Percentiles rank a stretch among this genome's conserved stretches.
These are phyloP conservation scores for Emmonsiellopsis sp. DNA, from an alignment of 2,329 filamentous ascomycete genomes.

Conservation along the genomic window DNA sequence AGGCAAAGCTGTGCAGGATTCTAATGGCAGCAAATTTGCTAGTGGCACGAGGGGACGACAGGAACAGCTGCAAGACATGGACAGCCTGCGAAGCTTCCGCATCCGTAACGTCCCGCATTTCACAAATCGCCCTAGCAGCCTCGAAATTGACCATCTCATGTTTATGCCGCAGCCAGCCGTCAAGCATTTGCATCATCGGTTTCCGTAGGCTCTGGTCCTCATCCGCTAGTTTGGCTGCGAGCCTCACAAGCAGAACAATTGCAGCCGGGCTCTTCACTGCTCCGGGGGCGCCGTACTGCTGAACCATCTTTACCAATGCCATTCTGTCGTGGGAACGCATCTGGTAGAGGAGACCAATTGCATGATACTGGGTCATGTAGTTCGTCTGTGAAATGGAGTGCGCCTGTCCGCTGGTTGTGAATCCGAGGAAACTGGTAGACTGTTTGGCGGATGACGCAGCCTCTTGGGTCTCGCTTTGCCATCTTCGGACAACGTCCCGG, in stretches of 20 bases:
- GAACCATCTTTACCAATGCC: slow-evolving; percentile 99
- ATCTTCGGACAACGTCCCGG: slow-evolving; percentile 87
- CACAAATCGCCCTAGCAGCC: slow-evolving; percentile 94
- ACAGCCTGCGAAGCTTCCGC: slow-evolving; percentile 86
- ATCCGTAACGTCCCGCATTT: slow-evolving; percentile 87
- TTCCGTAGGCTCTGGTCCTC: slow-evolving; percentile 82
- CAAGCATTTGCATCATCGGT: slow-evolving; percentile 94
- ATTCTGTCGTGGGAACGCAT: slow-evolving; percentile 97
- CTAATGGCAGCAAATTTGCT: slow-evolving; percentile 96
- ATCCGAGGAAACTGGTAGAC: slow-evolving; percentile 82
- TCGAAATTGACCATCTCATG: slow-evolving; percentile 99
- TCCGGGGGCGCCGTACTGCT: slow-evolving; percentile 87
- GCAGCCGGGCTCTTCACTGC: slow-evolving; percentile 93
- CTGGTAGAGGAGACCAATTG: slow-evolving; percentile 92
- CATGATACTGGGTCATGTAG: slow-evolving; percentile 97
- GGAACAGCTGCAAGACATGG: slow-evolving; percentile 90
- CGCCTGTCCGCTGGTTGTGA: slow-evolving; percentile 70
- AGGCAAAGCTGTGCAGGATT: slow-evolving; percentile 91
- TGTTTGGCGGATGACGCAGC: slow-evolving; percentile 86
- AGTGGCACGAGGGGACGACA: slow-evolving; percentile 88
- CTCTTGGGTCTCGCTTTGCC: slow-evolving; percentile 98
- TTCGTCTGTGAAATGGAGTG: slow-evolving; percentile 70
- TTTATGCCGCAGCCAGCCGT: slow-evolving; percentile 96
- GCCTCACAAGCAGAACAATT: slow-evolving; percentile 80
- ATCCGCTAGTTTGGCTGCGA: slow-evolving; percentile 88